Evolutionary conservation across 129 eudicot genomes (phyloP), one percentile per base, ranked within the genome.

Genomic region (Chrysanthemum seticuspe): DNA sequence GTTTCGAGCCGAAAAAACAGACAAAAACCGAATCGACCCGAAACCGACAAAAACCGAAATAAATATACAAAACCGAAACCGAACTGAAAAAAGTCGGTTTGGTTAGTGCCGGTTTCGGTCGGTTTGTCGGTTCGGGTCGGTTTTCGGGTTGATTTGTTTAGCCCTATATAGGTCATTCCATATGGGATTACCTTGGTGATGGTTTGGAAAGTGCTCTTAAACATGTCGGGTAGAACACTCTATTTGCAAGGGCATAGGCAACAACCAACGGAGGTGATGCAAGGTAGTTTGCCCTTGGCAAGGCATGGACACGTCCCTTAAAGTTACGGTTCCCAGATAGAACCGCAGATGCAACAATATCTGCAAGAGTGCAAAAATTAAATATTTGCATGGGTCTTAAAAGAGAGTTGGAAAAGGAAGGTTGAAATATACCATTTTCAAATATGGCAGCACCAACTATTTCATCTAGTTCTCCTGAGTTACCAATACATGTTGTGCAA

Each of bases 171-270:
- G 81, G 3, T 27, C 4, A 27, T 27, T 27, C 31, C 31, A 27
- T 3, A 27, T 27, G 2, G 31, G 31, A 27, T 27, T 27, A 1
- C 31, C 31, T 27, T 2, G 2, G 31, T 27, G 4, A 27, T 27
- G 31, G 31, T 3, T 27, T 27, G 31, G 31, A 0, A 27, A 3
- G 2, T 27, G 4, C 31, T 27, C 31, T 27, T 27, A 23, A 91
- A 91, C 96, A 88, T 91, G 61, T 84, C 90, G 16, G 97, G 97
- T 48, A 91, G 67, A 8, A 91, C 97, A 78, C 96, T 86, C 10
- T 88, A 79, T 96, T 96, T 76, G 97, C 97, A 81, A 91, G 93
- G 65, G 97, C 93, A 81, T 91, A 91, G 45, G 97, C 97, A 84
- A 91, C 96, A 70, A 91, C 97, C 45, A 91, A 75, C 59, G 97